Evolutionary conservation across 345 rosid species (phyloP).

Genomic region (Cardamine chenopodiifolia): DNA sequence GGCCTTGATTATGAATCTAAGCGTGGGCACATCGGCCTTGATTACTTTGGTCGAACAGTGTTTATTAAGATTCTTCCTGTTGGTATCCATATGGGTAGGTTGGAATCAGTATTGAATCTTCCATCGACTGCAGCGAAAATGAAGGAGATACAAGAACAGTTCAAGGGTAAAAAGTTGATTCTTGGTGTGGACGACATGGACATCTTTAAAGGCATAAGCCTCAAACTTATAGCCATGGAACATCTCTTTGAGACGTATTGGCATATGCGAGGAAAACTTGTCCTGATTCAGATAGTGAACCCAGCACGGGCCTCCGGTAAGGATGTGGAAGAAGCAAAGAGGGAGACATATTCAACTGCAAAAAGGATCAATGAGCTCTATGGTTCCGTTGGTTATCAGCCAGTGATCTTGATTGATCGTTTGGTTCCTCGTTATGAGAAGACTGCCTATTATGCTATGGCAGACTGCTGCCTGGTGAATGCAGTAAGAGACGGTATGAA

Average conservation of each 20-base stretch:
- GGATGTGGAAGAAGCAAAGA: constrained; percentile 76
- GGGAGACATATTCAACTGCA: constrained; percentile 61
- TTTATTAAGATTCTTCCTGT: constrained; percentile 72
- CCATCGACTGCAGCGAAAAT: constrained; percentile 60
- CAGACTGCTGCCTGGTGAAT: constrained; percentile 80
- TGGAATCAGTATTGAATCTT: constrained; percentile 69
- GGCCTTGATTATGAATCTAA: constrained; percentile 85
- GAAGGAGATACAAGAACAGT: constrained; percentile 61
- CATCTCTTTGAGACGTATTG: constrained; percentile 63
- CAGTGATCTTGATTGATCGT: constrained; percentile 73
- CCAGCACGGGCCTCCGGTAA: constrained; percentile 77
- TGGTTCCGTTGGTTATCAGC: constrained; percentile 62
- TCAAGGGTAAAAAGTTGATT: constrained; percentile 64
- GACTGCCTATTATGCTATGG: constrained; percentile 77
- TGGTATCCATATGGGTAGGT: constrained; percentile 75
- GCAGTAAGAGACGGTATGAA: constrained; percentile 93
- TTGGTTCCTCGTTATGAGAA: constrained; percentile 72
- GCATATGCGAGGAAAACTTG: constrained; percentile 62
- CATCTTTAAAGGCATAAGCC: constrained; percentile 79
- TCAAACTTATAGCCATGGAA: constrained; percentile 71
- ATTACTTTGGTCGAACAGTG: constrained; percentile 81
- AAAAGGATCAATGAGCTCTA: constrained; percentile 64
- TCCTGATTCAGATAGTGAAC: constrained; percentile 76
- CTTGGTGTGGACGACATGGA: constrained; percentile 89
- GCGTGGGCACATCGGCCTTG: constrained; percentile 83